Evolutionary conservation across 345 rosid species (phyloP).

Genomic region (Salix dunnii): DNA sequence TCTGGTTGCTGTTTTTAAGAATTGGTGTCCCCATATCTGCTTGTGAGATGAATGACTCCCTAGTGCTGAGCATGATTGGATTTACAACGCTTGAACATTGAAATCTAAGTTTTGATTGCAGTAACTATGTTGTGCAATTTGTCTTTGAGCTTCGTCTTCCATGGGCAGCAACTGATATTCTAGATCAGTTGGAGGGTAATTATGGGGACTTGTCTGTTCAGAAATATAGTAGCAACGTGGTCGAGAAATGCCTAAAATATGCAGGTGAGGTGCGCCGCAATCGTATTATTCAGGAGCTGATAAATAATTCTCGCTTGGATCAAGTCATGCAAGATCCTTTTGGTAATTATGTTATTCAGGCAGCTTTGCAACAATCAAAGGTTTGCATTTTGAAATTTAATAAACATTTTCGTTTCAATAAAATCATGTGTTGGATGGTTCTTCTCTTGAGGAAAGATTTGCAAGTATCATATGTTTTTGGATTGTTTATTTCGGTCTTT

Average conservation of each 20-base stretch:
- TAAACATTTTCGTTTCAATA: not conserved
- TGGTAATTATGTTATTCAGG: conserved; percentile 79
- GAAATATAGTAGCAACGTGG: conserved; percentile 90
- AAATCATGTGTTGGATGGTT: not conserved
- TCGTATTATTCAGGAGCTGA: conserved; percentile 52
- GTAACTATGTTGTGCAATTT: conserved; percentile 78
- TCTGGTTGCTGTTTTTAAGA: not conserved
- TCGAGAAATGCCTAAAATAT: conserved; percentile 69
- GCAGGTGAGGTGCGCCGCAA: conserved; percentile 45
- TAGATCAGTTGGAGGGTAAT: conserved; percentile 62
- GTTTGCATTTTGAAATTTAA: conserved; percentile 22
- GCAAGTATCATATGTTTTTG: not conserved
- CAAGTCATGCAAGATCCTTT: conserved; percentile 84
- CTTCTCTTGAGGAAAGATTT: not conserved
- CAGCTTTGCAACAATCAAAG: conserved; percentile 64
- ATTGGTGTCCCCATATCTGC: not conserved
- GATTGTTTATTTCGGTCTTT: not conserved
- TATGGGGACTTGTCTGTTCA: conserved; percentile 75
- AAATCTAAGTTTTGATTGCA: conserved; percentile 21
- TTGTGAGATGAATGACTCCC: not conserved
- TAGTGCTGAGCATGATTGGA: not conserved
- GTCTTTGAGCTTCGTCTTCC: conserved; percentile 61
- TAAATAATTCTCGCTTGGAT: conserved; percentile 49
- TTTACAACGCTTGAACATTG: not conserved
- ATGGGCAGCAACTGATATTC: conserved; percentile 48